Evolutionary conservation across 1,284 basidiomycete species (phyloP), one percentile per base, ranked within the genome.

Genomic region (Fistulinella cinereoalba): DNA sequence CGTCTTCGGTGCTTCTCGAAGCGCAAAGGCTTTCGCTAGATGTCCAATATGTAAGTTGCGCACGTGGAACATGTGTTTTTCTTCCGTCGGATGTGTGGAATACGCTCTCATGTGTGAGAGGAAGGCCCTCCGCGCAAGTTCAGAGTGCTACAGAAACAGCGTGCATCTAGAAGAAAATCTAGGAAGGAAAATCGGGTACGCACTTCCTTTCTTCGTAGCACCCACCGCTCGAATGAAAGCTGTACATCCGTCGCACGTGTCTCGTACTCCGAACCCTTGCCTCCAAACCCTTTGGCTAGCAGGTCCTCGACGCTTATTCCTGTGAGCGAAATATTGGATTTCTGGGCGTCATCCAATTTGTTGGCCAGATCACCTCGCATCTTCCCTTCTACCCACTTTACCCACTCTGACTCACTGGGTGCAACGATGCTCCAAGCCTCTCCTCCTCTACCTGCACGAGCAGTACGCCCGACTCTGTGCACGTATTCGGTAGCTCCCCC

Each of bases 401-500:
- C 84, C 95, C 96, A 98, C 27, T 80, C 86, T 3, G 74, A 68
- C 69, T 99, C 97, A 51, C 83, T 89, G 0, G 93, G 93, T 2
- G 85, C 72, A 29, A 99, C 83, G 51, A 99, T 84, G 53, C 88
- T 86, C 94, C 96, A 99, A 3, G 92, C 92, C 67, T 98, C 91
- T 76, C 85, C 92, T 75, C 67, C 96, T 80, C 73, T 89, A 16
- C 97, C 97, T 2, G 88, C 96, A 67, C 97, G 91, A 9, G 97
- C 97, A 1, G 97, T 99, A 51, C 97, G 85, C 22, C 97, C 97
- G 6, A 99, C 91, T 37, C 97, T 81, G 70, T 99, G 97, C 6
- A 99, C 85, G 60, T 99, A 99, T 67, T 99, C 97, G 19, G 89
- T 97, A 15, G 88, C 87, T 3, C 97, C 96, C 13, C 94, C 92